Evolutionary conservation across 1,284 basidiomycete genomes (phyloP).

Genomic region (Schizophyllum commune): DNA sequence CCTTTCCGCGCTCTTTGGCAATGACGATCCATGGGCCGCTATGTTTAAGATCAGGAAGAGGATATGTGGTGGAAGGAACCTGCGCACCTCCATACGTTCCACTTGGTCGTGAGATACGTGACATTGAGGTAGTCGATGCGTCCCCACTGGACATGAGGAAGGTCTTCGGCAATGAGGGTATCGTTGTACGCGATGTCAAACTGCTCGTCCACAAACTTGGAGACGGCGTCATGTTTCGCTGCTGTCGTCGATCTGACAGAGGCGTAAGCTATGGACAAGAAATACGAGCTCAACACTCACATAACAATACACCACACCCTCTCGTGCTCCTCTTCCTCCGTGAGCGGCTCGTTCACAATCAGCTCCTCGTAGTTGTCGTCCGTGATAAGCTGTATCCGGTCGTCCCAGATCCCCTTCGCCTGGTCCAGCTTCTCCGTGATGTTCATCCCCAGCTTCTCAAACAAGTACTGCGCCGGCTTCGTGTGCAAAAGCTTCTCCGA

Average conservation of each 20-base stretch:
- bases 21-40: slow-evolving; percentile 69
- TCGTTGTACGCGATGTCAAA: slow-evolving; percentile 67
- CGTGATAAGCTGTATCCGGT: slow-evolving; percentile 62
- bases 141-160: slow-evolving; percentile 66
- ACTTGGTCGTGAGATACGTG: slow-evolving; percentile 71
- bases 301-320: slow-evolving; percentile 68
- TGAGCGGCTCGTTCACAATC: slow-evolving; percentile 58
- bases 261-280: slow-evolving; percentile 3
- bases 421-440: slow-evolving; percentile 48
- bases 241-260: slow-evolving; percentile 51
- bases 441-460: slow-evolving; percentile 57
- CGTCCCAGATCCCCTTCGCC: slow-evolving; percentile 50
- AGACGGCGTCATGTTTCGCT: slow-evolving; percentile 51
- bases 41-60: slow-evolving; percentile 2
- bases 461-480: slow-evolving; percentile 43
- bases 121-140: slow-evolving; percentile 78
- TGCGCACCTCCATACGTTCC: slow-evolving; percentile 71
- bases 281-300: slow-evolving; percentile 32
- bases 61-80: neutral
- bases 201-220: slow-evolving; percentile 56
- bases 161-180: slow-evolving; percentile 49
- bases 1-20: slow-evolving; percentile 57
- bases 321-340: slow-evolving; percentile 52
- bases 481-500: slow-evolving; percentile 40
- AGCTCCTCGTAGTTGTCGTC: slow-evolving; percentile 66